Base-by-base conservation (phyloP, 2,329 filamentous ascomycete species). In the Pseudopyricularia cyperi region DNA sequence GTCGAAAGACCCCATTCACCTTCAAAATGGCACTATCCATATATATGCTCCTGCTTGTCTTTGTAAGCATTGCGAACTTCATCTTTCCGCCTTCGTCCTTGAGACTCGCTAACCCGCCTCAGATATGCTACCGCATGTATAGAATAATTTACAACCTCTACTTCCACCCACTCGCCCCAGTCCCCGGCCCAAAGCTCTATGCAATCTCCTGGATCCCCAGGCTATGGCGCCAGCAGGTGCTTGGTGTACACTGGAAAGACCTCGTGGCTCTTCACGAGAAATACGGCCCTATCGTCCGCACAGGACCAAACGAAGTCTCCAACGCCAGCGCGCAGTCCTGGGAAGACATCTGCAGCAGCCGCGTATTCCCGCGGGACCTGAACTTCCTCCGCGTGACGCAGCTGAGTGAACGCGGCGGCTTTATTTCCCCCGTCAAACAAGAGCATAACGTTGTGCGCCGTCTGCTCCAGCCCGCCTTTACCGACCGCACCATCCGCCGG, bases 211-310 rank as follows among this genome's bases (percentile, higher is more conserved):
- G 37, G 37, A 42, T 42, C 37, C 37, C 37, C 9, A n/a, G 37
- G 22, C 17, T 42, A 42, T 42, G 37, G 46, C 37, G 49, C 12
- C 49, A 51, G 37, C 35, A 51, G 17, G 28, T 51, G 8, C 26
- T 28, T 12, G 49, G 49, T 2, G 22, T 19, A 8, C 39, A 32
- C 15, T 44, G 28, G 11, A 52, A 53, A 14, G 46, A 54, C 24
- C 54, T 57, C 19, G 52, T 54, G 17, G 50, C 54, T 1, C 57
- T 67, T 17, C 66, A 68, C 55, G 55, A 61, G 14, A 56, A 61
- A 35, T 68, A 68, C 52, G 70, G 70, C 12, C 59, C 61, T 3
- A 61, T 71, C 3, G 69, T 73, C 12, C 66, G 70, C 8, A 53
- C 68, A 24, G 60, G 63, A 3, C 68, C 69, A 1, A 60, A 66